A percentile compares a stretch with the other conserved stretches of the same genome.
Evolutionary conservation across 352 stramenopile species (phyloP).

Genomic region (Peronosclerospora sorghi): DNA sequence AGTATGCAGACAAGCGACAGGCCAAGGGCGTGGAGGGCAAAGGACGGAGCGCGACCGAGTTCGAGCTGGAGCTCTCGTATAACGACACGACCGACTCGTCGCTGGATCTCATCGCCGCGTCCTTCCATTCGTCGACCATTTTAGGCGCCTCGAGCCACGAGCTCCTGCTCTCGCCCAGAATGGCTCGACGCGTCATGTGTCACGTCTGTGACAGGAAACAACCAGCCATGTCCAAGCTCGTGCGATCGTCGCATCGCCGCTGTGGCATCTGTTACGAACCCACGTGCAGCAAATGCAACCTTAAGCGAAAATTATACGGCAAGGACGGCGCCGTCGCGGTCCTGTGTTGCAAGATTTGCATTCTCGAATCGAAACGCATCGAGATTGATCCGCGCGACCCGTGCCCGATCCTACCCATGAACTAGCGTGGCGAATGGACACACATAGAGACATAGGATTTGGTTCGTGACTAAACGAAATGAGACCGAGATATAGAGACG

Average conservation of each 20-base stretch:
- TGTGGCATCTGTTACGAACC: slow-evolving; percentile 26
- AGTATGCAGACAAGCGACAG: slow-evolving; percentile 3
- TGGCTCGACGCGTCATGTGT: slow-evolving; percentile 4
- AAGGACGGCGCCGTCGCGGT: slow-evolving; percentile 17
- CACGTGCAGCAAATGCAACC: slow-evolving; percentile 29
- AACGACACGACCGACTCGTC: slow-evolving; percentile 12
- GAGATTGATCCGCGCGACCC: slow-evolving; percentile 26
- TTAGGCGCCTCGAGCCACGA: slow-evolving; percentile 2
- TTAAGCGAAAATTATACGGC: slow-evolving; percentile 27
- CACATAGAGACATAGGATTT: neutral
- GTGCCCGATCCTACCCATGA: slow-evolving; percentile 18
- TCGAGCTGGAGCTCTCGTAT: neutral
- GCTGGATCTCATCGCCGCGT: slow-evolving; percentile 10
- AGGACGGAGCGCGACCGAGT: neutral
- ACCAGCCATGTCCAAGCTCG: slow-evolving; percentile 11
- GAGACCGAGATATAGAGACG: no score
- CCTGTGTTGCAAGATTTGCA: slow-evolving; percentile 30
- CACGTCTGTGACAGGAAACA: slow-evolving; percentile 17
- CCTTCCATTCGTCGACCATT: slow-evolving; percentile 9
- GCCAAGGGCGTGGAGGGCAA: neutral
- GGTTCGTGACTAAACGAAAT: no score
- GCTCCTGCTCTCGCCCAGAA: slow-evolving; percentile 2
- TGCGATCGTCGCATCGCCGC: slow-evolving; percentile 11
- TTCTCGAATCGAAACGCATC: slow-evolving; percentile 24
- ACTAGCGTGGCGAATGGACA: no score